A percentile compares a stretch with the other conserved stretches of the same genome.
phyloP scores from a whole-genome alignment of 306 rosid species.

The Dalbergia cochinchinensis region DNA sequence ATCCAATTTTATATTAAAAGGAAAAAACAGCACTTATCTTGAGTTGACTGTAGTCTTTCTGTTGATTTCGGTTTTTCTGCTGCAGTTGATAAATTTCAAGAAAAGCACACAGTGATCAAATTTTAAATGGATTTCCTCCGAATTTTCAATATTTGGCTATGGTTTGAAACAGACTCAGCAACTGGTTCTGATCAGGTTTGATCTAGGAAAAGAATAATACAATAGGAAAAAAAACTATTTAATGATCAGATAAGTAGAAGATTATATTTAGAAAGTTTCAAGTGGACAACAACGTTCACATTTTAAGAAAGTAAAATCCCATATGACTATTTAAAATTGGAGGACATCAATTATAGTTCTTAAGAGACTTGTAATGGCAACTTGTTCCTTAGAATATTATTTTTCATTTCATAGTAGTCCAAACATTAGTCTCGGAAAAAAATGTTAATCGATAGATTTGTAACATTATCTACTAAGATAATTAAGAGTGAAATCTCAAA shows the following conservation, averaged over 20 bases:
- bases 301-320: no score
- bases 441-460: no score
- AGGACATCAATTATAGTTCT: no score
- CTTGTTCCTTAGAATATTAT: no score
- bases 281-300: slow-evolving; percentile 23
- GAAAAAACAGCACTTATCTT: not conserved
- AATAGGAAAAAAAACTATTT: not conserved
- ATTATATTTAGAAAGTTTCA: slow-evolving; percentile 24
- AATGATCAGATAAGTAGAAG: not conserved
- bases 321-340: no score
- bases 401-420: no score
- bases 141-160: slow-evolving; percentile 1
- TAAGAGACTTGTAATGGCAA: no score
- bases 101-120: not conserved
- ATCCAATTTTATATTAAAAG: not conserved
- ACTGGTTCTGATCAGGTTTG: slow-evolving; percentile 5
- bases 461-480: no score
- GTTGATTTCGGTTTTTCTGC: slow-evolving; percentile 17
- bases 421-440: no score
- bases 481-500: no score
- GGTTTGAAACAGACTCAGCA: slow-evolving; percentile 14
- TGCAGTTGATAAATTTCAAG: not conserved
- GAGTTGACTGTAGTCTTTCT: slow-evolving; percentile 2
- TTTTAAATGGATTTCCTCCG: not conserved
- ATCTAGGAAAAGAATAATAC: not conserved